Percentiles rank a stretch among this genome's conserved stretches.
phyloP scores from a whole-genome alignment of 2,329 filamentous ascomycete species.

The Pseudogymnoascus sp. region DNA sequence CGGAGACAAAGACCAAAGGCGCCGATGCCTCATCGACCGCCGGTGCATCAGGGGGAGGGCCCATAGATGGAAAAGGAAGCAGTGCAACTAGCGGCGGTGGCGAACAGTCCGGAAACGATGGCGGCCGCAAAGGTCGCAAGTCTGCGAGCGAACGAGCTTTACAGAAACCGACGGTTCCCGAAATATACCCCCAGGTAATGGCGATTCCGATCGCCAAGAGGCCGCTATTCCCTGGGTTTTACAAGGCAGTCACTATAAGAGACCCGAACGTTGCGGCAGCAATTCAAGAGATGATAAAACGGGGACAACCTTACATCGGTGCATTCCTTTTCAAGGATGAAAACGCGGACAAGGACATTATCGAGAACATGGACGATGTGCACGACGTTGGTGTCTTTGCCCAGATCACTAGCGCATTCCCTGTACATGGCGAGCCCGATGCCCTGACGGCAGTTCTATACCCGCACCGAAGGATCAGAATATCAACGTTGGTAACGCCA shows the following conservation, averaged over 20 bases:
- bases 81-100: conserved; percentile 21
- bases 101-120: conserved; percentile 36
- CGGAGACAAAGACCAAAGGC: conserved; percentile 29
- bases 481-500: conserved; percentile 74
- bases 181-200: conserved; percentile 95
- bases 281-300: conserved; percentile 92
- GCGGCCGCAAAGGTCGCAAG: conserved; percentile 64
- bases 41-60: conserved; percentile 22
- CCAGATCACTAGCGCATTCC: conserved; percentile 93
- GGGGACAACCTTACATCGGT: conserved; percentile 93
- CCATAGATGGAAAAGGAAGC: conserved; percentile 24
- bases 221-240: conserved; percentile 93
- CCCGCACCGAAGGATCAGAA: conserved; percentile 86
- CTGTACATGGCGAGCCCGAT: conserved; percentile 74
- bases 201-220: conserved; percentile 91
- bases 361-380: conserved; percentile 82
- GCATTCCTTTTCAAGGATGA: conserved; percentile 97
- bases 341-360: conserved; percentile 84
- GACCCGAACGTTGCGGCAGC: conserved; percentile 85
- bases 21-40: conserved; percentile 18
- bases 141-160: conserved; percentile 61
- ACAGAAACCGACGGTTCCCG: conserved; percentile 81
- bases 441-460: conserved; percentile 90
- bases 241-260: conserved; percentile 95
- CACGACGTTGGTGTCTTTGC: conserved; percentile 96